Base-by-base conservation (phyloP, 2,329 filamentous ascomycete genomes). In the Drechmeria coniospora region DNA sequence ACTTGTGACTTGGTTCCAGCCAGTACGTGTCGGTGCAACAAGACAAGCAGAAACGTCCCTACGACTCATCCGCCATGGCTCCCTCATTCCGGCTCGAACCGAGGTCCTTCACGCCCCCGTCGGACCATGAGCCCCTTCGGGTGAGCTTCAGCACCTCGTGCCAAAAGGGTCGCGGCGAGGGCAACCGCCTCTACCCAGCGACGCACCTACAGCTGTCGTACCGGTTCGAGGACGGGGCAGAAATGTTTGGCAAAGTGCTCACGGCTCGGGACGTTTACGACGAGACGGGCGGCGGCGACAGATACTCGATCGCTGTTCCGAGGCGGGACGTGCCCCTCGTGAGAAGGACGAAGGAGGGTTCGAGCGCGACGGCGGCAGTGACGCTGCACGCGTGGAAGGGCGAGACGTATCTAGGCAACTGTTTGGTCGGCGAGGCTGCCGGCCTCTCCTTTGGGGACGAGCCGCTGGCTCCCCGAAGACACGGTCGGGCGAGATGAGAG, bases 161-260 rank as follows among this genome's bases (percentile, higher is more conserved):
- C 22, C 21, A 23, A n/a, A n/a, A n/a, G 5, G 10, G 20, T 11
- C 9, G 20, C 15, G 22, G 18, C 11, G 9, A 12, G 19, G 14
- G 22, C 25, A 32, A 30, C 24, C 32, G 30, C 20, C 29, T 35
- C 15, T 24, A 22, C 19, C 31, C 33, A 10, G 31, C 29, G 19
- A 36, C 33, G 16, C 24, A 26, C 16, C 36, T 34, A 8, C 33
- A 28, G 25, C 28, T 36, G 7, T 36, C 31, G 14, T 32, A 29
- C 26, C 22, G 27, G 15, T 25, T 37, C 16, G 32, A 32, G 10
- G 18, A 22, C 16, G 18, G 14, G 9, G 23, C 18, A n/a, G 26
- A 28, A 18, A 28, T 30, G 6, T 32, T 28, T 15, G 12, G 24
- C 12, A 28, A 36, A 6, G 15, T 30, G 8, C 25, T 30, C n/a